Conservation (phyloP, 192 early-diverging fungal genomes). For the Backusella australiensis region DNA sequence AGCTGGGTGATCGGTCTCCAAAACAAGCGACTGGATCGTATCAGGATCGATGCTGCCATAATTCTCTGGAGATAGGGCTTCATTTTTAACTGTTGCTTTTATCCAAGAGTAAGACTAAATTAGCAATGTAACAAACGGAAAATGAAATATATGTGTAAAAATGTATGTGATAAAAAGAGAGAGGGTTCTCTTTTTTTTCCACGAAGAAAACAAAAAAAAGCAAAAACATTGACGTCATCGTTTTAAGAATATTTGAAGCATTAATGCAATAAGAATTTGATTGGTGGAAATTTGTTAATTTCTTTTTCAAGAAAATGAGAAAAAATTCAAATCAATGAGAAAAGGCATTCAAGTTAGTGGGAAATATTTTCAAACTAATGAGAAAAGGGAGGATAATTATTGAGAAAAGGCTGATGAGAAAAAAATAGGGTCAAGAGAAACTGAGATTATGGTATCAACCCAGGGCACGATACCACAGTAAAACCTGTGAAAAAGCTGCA, state of each 20-base stretch:
- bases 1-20: background rate
- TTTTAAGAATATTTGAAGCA: background rate
- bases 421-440: too few relatives aligned
- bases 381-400: too few relatives aligned
- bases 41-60: background rate
- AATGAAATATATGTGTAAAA: background rate
- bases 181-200: background rate
- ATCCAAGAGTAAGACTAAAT: background rate
- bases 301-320: too few relatives aligned
- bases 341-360: too few relatives aligned
- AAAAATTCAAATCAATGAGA: too few relatives aligned
- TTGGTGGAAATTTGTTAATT: background rate
- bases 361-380: too few relatives aligned
- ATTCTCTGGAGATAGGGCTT: slow-evolving; percentile 11
- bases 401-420: too few relatives aligned
- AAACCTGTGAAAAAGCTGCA: too few relatives aligned
- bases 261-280: background rate
- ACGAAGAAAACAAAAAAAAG: background rate
- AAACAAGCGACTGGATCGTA: background rate
- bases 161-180: background rate
- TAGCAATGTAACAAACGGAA: background rate
- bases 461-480: too few relatives aligned
- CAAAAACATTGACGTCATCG: background rate
- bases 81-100: background rate
- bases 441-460: too few relatives aligned